Base-by-base conservation (phyloP, 352 stramenopile species). In the Globisporangium spiculum region DNA sequence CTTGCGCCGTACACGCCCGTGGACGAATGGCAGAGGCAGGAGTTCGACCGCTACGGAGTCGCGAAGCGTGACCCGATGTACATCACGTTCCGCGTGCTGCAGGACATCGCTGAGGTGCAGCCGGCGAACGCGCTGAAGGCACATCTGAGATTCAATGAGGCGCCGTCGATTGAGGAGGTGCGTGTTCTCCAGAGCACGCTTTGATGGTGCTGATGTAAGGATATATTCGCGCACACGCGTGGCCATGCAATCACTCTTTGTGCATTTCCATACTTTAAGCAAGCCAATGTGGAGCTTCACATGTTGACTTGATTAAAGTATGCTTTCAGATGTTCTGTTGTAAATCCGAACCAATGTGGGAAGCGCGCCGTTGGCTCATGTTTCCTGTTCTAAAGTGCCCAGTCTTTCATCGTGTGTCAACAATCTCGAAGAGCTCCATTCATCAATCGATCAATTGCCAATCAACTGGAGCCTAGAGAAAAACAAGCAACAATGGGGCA, bases 11-110 rank as follows among this genome's bases (percentile, higher is more conserved):
- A 74, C 36, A 70, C 66, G 4, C 69, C 73, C 16, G 68, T 87
- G 24, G 76, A 87, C 61, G 75, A 68, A 8, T 87, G 78, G 74
- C 79, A 87, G 63, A 52, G 65, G 16, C 24, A 53, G 6, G 69
- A 87, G 63, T 87, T 87, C 60, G 67, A 72, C 14, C 18, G 22
- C 10, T 75, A 87, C 65, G 65, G 69, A 32, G 63, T 87, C 1
- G 34, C 53, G 7, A 71, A 72, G 60, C 79, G 79, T 16, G 79
- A 87, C 57, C 77, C 79, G 5, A 87, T 87, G 79, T 87, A 79
- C 66, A 82, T 84, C 44, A 82, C 70, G 52, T 78, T 82, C 75
- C 73, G 60, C 22, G 75, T 83, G 65, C 68, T 87, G 24, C 64
- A 75, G 54, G 69, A 83, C 24, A 74, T 87, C 44, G 73, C 68